phyloP scores from a whole-genome alignment of 306 rosid species.

The Cucurbita maxima region DNA sequence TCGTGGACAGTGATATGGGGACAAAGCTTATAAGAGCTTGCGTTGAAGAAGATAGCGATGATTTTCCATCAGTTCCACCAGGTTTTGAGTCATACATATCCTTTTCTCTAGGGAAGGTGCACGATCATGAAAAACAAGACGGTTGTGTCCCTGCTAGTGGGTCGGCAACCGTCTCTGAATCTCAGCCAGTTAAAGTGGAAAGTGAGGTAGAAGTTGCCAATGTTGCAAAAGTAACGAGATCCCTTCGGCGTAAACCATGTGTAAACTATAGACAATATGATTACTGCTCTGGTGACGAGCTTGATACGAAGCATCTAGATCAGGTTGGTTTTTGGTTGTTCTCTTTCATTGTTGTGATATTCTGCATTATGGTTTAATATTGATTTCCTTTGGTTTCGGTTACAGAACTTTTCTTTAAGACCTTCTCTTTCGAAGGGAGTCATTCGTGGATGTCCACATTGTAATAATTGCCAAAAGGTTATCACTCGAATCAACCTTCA shows the following conservation, averaged over 20 bases:
- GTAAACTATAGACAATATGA: slow-evolving; percentile 43
- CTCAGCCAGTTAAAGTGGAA: slow-evolving; percentile 40
- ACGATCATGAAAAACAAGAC: slow-evolving; percentile 33
- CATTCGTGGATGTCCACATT: slow-evolving; percentile 81
- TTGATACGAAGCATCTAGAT: slow-evolving; percentile 49
- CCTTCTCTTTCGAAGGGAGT: slow-evolving; percentile 68
- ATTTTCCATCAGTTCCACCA: slow-evolving; percentile 91
- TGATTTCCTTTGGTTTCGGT: slow-evolving; percentile 12
- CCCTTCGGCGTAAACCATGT: slow-evolving; percentile 56
- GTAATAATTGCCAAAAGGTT: slow-evolving; percentile 84
- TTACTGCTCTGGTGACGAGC: slow-evolving; percentile 42
- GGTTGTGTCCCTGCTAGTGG: slow-evolving; percentile 28
- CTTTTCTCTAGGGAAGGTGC: slow-evolving; percentile 37
- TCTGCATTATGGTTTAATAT: background rate
- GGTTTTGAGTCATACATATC: slow-evolving; percentile 88
- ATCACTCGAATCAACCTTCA: background rate
- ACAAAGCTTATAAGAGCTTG: slow-evolving; percentile 74
- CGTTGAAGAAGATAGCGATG: slow-evolving; percentile 81
- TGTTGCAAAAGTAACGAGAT: slow-evolving; percentile 43
- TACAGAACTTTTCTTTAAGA: slow-evolving; percentile 54
- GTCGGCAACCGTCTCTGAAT: slow-evolving; percentile 24
- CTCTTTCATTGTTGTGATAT: slow-evolving; percentile 4
- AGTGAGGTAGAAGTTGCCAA: slow-evolving; percentile 22
- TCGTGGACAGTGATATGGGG: slow-evolving; percentile 47
- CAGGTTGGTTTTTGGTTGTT: slow-evolving; percentile 42